Evolutionary conservation across 1,139 yeast genomes (phyloP), one percentile per base, ranked within the genome.

Genomic region (Lodderomyces pseudojiufengensis): DNA sequence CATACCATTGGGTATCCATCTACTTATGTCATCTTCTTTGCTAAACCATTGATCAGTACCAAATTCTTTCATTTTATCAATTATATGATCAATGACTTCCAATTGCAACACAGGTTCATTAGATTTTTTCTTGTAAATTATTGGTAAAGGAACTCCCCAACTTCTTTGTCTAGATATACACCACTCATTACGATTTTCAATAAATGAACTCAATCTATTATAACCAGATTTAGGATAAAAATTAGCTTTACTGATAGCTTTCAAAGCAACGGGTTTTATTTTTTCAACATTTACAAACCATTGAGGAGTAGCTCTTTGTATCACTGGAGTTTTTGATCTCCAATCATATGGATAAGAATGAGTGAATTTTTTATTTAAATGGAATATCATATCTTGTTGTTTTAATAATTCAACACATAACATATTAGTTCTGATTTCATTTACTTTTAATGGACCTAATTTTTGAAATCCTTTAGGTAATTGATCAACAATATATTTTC

Each of bases 81-180:
- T 78, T 16, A 83, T 73, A 44, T 73, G 66, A 9, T 63, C 66
- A n/a, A 85, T 73, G 1, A 74, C 61, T 13, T 59, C 68, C 13
- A 67, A 63, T 31, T 75, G 78, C 49, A 77, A 60, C 12, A 84
- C 45, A 1, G 88, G 81, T 38, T 74, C 78, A 11, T 73, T 78
- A 2, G 82, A 76, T 12, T 66, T 67, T 36, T 70, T 72, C 43
- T 78, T 61, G 56, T 84, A 85, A 4, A 92, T 62, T 0, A 86
- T 92, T 0, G 98, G 98, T 30, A 92, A 84, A 1, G 98, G 98
- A 27, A 92, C 97, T 32, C 99, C 99, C 99, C 99, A 92, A n/a
- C 78, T 73, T 47, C 99, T 76, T 58, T 92, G 99, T 49, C 99
- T 73, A 1, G 97, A 90, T 33, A 92, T 88, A 60, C 99, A 92